Evolutionary conservation across 176 grass and related monocot species (phyloP).

Genomic region (Lolium rigidum): DNA sequence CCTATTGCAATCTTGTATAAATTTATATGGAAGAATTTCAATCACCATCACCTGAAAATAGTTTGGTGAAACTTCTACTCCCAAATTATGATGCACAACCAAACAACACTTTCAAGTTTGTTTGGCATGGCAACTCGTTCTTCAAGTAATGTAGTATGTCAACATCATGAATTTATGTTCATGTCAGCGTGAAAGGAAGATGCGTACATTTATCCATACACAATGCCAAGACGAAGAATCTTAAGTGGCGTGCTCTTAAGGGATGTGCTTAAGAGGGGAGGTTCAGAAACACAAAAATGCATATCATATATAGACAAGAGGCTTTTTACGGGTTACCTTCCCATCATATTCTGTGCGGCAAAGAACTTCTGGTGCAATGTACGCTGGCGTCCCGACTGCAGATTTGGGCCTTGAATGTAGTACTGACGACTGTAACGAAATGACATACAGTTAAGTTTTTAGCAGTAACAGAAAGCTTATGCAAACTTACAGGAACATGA

Average conservation of each 20-base stretch:
- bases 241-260: background rate
- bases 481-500: conserved; percentile 4
- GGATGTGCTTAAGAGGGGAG: conserved; percentile 1
- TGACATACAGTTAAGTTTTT: conserved; percentile 8
- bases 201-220: background rate
- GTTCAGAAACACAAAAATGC: conserved; percentile 22
- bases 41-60: conserved; percentile 6
- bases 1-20: background rate
- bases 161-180: conserved; percentile 17
- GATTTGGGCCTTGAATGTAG: conserved; percentile 90
- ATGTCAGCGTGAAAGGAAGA: conserved; percentile 20
- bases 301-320: conserved; percentile 13
- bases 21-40: conserved; percentile 28
- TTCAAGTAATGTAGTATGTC: conserved; percentile 8
- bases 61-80: conserved; percentile 19
- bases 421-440: conserved; percentile 69
- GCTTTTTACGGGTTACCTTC: conserved; percentile 57
- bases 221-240: conserved; percentile 25
- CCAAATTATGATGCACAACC: background rate
- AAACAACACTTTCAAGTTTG: conserved; percentile 12
- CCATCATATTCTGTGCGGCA: conserved; percentile 72
- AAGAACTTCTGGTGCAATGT: conserved; percentile 84
- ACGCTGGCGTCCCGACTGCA: conserved; percentile 80
- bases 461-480: background rate
- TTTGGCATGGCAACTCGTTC: background rate